A percentile compares a stretch with the other conserved stretches of the same genome.
These are phyloP conservation scores for Friedmanniomyces simplex DNA, from an alignment of 495 filamentous ascomycete species.

Conservation along the genomic window DNA sequence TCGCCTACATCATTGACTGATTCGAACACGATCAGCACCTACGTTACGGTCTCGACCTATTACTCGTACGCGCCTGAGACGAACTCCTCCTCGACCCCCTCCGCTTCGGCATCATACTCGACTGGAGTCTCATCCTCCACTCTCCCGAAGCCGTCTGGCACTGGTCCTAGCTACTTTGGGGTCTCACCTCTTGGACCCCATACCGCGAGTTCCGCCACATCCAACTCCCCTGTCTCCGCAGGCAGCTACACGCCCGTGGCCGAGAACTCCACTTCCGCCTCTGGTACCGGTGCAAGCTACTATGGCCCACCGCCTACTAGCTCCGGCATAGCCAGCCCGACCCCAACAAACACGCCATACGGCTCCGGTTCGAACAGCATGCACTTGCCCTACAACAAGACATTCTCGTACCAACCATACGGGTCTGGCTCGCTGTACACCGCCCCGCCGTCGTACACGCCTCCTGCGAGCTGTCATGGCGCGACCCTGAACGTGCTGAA, in stretches of 20 bases:
- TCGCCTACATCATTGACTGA: background rate
- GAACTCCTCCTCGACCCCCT: background rate
- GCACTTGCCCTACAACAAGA: background rate
- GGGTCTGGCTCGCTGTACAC: background rate
- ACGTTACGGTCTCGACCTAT: background rate
- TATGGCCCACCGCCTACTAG: background rate
- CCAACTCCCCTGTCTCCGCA: background rate
- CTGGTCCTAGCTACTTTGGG: background rate
- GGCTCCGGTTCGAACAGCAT: background rate
- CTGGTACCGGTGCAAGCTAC: background rate
- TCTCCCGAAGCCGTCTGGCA: background rate
- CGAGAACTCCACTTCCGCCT: background rate
- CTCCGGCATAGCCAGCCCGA: background rate
- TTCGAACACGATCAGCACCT: background rate
- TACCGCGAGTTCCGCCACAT: background rate
- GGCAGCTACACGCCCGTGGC: background rate
- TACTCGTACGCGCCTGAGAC: background rate
- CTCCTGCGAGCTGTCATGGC: slow-evolving; percentile 3
- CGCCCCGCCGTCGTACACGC: background rate
- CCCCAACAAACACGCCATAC: background rate
- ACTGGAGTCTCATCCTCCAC: background rate
- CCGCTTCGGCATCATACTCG: background rate
- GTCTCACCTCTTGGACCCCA: background rate
- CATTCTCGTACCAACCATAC: background rate
- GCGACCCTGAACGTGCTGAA: slow-evolving; percentile 15